Evolutionary conservation across 768 basidiomycete species (phyloP).

Genomic region (Suillus paluster): DNA sequence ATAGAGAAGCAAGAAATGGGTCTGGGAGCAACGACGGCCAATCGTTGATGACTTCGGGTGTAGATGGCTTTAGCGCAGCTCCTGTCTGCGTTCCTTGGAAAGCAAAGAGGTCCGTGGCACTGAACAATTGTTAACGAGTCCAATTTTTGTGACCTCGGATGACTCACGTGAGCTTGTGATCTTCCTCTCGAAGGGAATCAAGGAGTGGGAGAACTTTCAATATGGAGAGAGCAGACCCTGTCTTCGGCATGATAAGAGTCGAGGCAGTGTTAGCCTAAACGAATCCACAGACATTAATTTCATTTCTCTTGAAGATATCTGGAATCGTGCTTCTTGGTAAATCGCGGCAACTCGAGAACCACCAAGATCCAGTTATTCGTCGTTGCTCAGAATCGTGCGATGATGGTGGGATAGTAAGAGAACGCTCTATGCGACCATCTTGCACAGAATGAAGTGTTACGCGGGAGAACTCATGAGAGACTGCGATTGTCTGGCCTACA

Average conservation of each 20-base stretch:
- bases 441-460: conserved; percentile 79
- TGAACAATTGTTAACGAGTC: conserved; percentile 36
- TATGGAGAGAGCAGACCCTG: conserved; percentile 77
- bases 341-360: conserved; percentile 61
- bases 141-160: conserved; percentile 7
- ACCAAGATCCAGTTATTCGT: conserved; percentile 65
- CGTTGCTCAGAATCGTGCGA: conserved; percentile 18
- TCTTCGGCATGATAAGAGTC: conserved; percentile 46
- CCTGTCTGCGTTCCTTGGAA: conserved; percentile 73
- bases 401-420: conserved; percentile 42
- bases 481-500: conserved; percentile 70
- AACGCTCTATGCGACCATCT: conserved; percentile 64
- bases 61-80: conserved; percentile 42
- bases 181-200: conserved; percentile 71
- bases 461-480: conserved; percentile 69
- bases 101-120: conserved; percentile 80
- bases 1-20: conserved; percentile 60
- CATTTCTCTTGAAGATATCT: conserved; percentile 74
- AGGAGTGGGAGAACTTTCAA: conserved; percentile 72
- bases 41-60: conserved; percentile 62
- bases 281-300: conserved; percentile 55
- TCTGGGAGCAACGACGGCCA: conserved; percentile 72
- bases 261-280: conserved; percentile 9
- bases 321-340: conserved; percentile 53
- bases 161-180: conserved; percentile 66